These are phyloP conservation scores for Ilyonectria mors-panacis DNA, from an alignment of 2,329 filamentous ascomycete genomes.

Conservation along the genomic window DNA sequence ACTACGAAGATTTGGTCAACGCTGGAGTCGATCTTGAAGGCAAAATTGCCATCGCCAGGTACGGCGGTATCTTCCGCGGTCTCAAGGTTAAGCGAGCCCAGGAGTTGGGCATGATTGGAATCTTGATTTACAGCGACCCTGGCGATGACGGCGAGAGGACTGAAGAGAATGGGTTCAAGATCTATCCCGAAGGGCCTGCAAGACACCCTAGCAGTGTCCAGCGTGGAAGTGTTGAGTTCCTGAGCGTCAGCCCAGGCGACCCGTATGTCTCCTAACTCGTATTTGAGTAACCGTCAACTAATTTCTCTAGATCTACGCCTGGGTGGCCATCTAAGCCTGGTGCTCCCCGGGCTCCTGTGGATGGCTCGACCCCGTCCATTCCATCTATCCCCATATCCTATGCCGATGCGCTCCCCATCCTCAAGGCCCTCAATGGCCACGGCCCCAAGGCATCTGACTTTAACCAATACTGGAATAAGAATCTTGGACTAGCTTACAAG, in stretches of 20 bases:
- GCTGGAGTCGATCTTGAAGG: conserved; percentile 83
- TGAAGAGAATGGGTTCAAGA: conserved; percentile 82
- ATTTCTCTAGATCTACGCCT: conserved; percentile 76
- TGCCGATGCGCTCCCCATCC: conserved; percentile 84
- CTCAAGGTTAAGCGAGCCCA: conserved; percentile 94
- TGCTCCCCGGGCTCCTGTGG: conserved; percentile 80
- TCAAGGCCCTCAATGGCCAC: conserved; percentile 92
- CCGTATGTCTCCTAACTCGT: conserved; percentile 62
- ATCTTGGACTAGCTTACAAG: conserved; percentile 82
- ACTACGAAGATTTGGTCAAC: conserved; percentile 85
- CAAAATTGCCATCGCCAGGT: conserved; percentile 90
- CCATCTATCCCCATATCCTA: conserved; percentile 95
- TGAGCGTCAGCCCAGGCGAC: conserved; percentile 79
- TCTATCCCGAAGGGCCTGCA: conserved; percentile 89
- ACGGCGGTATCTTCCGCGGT: conserved; percentile 89
- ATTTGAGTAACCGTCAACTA: conserved; percentile 18
- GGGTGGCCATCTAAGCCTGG: conserved; percentile 95
- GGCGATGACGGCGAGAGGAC: conserved; percentile 89
- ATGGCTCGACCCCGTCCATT: conserved; percentile 83
- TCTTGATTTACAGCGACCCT: conserved; percentile 88
- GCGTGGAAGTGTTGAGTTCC: conserved; percentile 86
- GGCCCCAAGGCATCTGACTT: conserved; percentile 84
- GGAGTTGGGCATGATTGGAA: conserved; percentile 90
- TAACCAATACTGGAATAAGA: conserved; percentile 78
- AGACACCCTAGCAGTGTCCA: conserved; percentile 92